phyloP scores from a whole-genome alignment of 1,284 basidiomycete species.

The Irpex rosettiformis region DNA sequence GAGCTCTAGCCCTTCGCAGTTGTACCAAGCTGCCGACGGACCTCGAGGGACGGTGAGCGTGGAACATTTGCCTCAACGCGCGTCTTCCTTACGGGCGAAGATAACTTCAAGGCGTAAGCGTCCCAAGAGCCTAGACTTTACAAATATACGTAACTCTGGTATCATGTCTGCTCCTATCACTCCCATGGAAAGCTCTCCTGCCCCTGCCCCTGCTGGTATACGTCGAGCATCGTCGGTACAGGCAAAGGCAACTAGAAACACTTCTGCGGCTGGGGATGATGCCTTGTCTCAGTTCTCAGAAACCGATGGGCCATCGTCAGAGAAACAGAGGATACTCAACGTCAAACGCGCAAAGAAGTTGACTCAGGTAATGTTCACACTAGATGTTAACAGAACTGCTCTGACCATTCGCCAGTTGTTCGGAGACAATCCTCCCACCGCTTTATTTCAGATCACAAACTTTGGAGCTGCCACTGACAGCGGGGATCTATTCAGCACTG shows the following conservation, averaged over 20 bases:
- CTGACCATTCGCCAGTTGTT: constrained; percentile 34
- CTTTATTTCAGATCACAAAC: constrained; percentile 32
- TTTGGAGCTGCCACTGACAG: constrained; percentile 11
- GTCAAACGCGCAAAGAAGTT: constrained; percentile 46
- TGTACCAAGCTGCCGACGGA: not conserved
- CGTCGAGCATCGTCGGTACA: constrained; percentile 1
- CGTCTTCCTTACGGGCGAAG: constrained; percentile 19
- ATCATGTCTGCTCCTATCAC: not conserved
- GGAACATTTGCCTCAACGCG: constrained; percentile 14
- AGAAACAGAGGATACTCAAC: constrained; percentile 34
- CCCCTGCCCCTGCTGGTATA: constrained; percentile 3
- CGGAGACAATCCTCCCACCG: constrained; percentile 39
- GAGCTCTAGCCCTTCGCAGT: constrained; percentile 10
- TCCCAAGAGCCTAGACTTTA: constrained; percentile 10
- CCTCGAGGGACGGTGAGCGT: constrained; percentile 5
- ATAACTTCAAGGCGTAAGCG: not conserved
- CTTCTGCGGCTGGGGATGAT: not conserved
- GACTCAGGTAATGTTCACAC: constrained; percentile 35
- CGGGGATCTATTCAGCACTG: constrained; percentile 14
- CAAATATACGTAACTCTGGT: constrained; percentile 11
- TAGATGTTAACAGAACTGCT: not conserved
- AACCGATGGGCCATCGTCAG: constrained; percentile 22
- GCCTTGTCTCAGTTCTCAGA: not conserved
- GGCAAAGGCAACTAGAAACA: not conserved
- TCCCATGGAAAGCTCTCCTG: not conserved